Base-by-base conservation (phyloP, 164 flowering plant genomes). In the Amborella trichopoda region DNA sequence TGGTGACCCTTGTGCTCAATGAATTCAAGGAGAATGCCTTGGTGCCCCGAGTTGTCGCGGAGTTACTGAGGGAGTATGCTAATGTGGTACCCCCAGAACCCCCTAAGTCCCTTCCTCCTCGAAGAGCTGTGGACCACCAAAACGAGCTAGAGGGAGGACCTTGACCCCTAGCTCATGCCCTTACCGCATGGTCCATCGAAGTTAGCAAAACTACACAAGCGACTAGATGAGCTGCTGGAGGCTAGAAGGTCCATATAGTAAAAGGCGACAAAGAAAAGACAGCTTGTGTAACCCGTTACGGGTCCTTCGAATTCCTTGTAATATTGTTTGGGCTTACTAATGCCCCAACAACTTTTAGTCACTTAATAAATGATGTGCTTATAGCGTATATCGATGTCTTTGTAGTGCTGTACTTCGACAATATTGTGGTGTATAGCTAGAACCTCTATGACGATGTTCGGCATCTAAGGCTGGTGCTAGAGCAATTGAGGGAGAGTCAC, bases 61-160 rank as follows among this genome's bases (percentile, higher is more conserved):
- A 16, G 0, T 9, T 44, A 17, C 5, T 53, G 4, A 5, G 24
- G 22, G 45, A 41, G 19, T 64, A 30, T 5, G 3, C 3, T 1
- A 50, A 56, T 27, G 37, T 60, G 0, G 40, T 64, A 33, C 50
- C 53, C 6, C n/a, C 3, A 5, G 37, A 54, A 25, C 23, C 55
- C 9, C 50, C 53, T 0, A 53, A 45, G 20, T n/a, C n/a, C n/a
- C n/a, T n/a, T n/a, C n/a, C n/a, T n/a, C 49, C 56, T 10, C 2
- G 42, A 0, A 1, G 48, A 0, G 30, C 2, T 0, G 23, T 50
- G 0, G 56, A 64, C 12, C 51, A 55, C 8, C 17, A 16, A 10
- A 60, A 60, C 16, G 42, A 59, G 12, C n/a, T 64, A 14, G 50
- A 23, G 27, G 46, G 46, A 3, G 43, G 28, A 0, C 32, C 48